phyloP scores from a whole-genome alignment of 169 alveolate genomes.

The Eimeria sp. region DNA sequence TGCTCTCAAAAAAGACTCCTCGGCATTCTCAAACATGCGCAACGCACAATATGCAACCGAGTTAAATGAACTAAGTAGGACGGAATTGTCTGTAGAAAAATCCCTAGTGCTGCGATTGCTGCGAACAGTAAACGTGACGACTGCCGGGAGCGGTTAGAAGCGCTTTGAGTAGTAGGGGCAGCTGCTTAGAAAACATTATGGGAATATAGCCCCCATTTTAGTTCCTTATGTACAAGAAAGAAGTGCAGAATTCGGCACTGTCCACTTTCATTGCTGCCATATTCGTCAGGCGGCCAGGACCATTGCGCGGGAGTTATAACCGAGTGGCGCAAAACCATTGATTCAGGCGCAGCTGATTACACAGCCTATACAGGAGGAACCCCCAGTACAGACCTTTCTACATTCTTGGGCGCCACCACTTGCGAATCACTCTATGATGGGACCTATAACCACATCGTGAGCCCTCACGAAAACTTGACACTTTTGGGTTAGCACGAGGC shows the following conservation, averaged over 20 bases:
- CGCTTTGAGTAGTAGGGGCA: not conserved
- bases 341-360: not conserved
- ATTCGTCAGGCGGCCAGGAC: not conserved
- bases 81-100: not conserved
- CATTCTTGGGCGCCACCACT: not conserved
- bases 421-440: slow-evolving; percentile 21
- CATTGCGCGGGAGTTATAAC: not conserved
- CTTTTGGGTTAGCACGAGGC: not conserved
- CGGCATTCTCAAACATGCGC: not conserved
- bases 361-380: not conserved
- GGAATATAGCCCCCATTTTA: not conserved
- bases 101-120: not conserved
- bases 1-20: not conserved
- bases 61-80: not conserved
- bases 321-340: slow-evolving; percentile 8
- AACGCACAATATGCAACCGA: not conserved
- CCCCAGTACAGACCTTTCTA: not conserved
- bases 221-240: not conserved
- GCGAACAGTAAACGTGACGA: too few species aligned
- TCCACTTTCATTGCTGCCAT: not conserved
- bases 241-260: not conserved
- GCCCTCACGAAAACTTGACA: not conserved
- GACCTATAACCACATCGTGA: not conserved
- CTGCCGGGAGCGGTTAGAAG: not conserved
- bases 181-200: not conserved